Conservation (phyloP, 108 stramenopile species). For the Ochromonas danica region DNA sequence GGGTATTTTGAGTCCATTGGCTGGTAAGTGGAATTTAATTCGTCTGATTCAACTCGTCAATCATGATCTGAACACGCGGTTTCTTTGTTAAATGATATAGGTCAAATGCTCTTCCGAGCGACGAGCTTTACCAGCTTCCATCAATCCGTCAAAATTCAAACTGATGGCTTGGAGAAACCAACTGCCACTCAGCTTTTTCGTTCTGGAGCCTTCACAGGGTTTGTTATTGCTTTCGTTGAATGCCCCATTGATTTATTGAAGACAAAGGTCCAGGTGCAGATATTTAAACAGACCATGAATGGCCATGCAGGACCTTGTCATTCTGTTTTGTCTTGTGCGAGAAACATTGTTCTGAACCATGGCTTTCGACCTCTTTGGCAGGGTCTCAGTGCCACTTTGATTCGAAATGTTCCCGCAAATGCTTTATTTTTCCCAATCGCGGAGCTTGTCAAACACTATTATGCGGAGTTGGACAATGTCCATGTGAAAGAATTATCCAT, state of each 20-base stretch:
- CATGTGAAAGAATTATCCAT: background rate
- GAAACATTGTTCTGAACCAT: background rate
- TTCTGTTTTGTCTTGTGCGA: background rate
- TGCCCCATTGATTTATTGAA: constrained; percentile 17
- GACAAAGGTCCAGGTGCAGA: background rate
- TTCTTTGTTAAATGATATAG: background rate
- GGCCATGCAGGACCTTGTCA: background rate
- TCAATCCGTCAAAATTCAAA: background rate
- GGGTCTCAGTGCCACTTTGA: background rate
- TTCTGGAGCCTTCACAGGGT: constrained; percentile 1
- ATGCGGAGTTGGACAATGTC: background rate
- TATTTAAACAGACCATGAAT: background rate
- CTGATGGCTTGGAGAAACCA: background rate
- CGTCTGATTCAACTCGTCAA: too few relatives aligned
- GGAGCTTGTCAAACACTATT: background rate
- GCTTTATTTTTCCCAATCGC: constrained; percentile 5
- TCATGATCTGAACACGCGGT: too few relatives aligned
- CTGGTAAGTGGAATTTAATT: background rate
- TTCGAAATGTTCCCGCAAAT: constrained; percentile 24
- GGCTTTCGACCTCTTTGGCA: background rate
- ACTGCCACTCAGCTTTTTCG: background rate
- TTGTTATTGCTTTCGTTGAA: constrained; percentile 7
- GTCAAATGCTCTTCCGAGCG: constrained; percentile 23
- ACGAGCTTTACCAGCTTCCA: constrained; percentile 7
- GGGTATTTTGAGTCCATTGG: constrained; percentile 1